Evolutionary conservation across 2,329 filamentous ascomycete species (phyloP).

Genomic region (Colletotrichum spaethianum): DNA sequence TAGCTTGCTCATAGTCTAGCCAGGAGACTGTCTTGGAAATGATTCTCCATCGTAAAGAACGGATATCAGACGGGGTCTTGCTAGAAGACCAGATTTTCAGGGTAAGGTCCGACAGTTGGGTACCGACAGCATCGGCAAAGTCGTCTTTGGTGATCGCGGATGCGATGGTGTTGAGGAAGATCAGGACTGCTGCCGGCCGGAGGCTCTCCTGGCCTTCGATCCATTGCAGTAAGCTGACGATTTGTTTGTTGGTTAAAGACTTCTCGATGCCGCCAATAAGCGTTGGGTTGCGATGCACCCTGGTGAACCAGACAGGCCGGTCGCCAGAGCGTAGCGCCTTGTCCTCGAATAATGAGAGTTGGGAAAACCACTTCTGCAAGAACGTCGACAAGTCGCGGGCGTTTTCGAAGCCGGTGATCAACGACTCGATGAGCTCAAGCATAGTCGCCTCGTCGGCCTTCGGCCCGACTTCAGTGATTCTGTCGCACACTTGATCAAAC

Average conservation of each 20-base stretch:
- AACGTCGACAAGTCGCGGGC: conserved; percentile 62
- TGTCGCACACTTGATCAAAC: conserved; percentile 57
- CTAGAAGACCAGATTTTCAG: conserved; percentile 45
- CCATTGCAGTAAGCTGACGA: conserved; percentile 61
- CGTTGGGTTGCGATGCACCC: conserved; percentile 23
- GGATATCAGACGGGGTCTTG: conserved; percentile 48
- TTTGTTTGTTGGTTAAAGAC: conserved; percentile 61
- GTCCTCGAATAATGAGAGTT: conserved; percentile 54
- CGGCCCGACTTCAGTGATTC: conserved; percentile 45
- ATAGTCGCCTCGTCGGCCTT: conserved; percentile 45
- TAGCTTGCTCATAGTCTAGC: conserved; percentile 48
- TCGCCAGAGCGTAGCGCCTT: conserved; percentile 33
- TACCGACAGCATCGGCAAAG: conserved; percentile 58
- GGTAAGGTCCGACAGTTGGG: conserved; percentile 55
- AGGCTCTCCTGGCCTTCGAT: conserved; percentile 51
- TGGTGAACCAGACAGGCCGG: conserved; percentile 47
- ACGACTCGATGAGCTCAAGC: conserved; percentile 56
- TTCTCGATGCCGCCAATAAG: conserved; percentile 53
- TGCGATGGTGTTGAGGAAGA: conserved; percentile 60
- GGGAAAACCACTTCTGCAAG: conserved; percentile 61
- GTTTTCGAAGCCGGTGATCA: conserved; percentile 61
- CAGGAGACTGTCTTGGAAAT: conserved; percentile 54
- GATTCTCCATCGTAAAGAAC: conserved; percentile 58
- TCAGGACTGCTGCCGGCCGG: conserved; percentile 52
- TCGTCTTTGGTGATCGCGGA: conserved; percentile 58